Base-by-base conservation (phyloP, 2,329 filamentous ascomycete genomes). In the Trichoderma koningiopsis region DNA sequence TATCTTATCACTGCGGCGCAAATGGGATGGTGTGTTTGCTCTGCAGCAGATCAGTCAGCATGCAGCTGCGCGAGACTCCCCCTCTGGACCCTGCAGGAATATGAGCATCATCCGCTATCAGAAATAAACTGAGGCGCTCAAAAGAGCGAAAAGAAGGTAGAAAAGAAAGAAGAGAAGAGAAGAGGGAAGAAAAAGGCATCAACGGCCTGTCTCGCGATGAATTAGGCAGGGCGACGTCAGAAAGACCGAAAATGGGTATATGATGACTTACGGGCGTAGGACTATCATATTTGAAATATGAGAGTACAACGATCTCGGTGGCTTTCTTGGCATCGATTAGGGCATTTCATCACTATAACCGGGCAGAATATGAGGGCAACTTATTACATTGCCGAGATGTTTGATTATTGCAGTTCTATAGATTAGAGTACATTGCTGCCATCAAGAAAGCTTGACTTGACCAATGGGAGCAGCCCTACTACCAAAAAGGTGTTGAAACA, bases 181-280 rank as follows among this genome's bases (percentile, higher is more conserved):
- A 47, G 35, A n/a, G 6, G 7, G 8, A n/a, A 43, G 40, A 43
- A 19, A 7, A n/a, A 22, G 24, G 6, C 4, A 55, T 16, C 14
- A 16, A 29, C 24, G 14, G 7, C 11, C 43, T 60, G 19, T 19
- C 22, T 24, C 19, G 6, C n/a, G 53, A 55, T 57, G 19, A 16
- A 47, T 33, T 37, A 52, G 53, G 62, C 35, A 43, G 13, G 37
- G 62, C 57, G 62, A 65, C 62, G 62, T 65, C 53, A 65, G 62
- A 11, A 11, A 22, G 14, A 61, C 22, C 4, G 8, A 24, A 3
- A 27, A n/a, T 33, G 58, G 58, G 29, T 47, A n/a, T 37, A 58
- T 58, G 37, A 49, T 49, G 62, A 47, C 52, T 40, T 24, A 64
- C 49, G 61, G 31, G 61, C 49, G 47, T 56, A 27, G 49, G 47